Evolutionary conservation across 805 yeast species (phyloP).

Genomic region (Yarrowia porcina): DNA sequence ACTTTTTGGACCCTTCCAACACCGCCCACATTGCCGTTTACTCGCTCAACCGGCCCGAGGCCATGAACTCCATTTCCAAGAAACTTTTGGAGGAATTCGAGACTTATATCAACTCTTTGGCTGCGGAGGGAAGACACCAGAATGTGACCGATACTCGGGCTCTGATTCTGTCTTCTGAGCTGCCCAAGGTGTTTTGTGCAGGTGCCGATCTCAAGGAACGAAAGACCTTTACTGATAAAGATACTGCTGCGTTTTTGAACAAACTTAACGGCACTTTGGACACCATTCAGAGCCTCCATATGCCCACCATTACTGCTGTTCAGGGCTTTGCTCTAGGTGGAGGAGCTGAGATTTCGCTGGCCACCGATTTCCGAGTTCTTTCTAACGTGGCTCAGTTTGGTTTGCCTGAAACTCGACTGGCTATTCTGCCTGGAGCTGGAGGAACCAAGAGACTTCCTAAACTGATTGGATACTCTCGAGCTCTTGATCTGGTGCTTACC

Average conservation of each 20-base stretch:
- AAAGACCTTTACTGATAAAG: conserved; percentile 35
- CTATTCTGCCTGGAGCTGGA: conserved; percentile 52
- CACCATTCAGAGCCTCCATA: conserved; percentile 35
- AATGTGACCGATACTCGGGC: conserved; percentile 31
- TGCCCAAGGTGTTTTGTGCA: conserved; percentile 33
- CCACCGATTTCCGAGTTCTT: conserved; percentile 43
- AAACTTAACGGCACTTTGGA: conserved; percentile 38
- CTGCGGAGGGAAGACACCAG: conserved; percentile 29
- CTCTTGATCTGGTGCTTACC: conserved; percentile 47
- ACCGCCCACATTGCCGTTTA: conserved; percentile 31
- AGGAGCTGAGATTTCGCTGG: conserved; percentile 46
- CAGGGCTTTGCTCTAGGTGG: conserved; percentile 48
- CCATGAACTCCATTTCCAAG: conserved; percentile 37
- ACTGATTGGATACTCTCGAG: conserved; percentile 49
- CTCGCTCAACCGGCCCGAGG: conserved; percentile 37
- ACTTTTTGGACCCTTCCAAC: not conserved
- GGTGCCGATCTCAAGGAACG: conserved; percentile 40
- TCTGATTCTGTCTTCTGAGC: conserved; percentile 34
- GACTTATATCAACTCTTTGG: conserved; percentile 31
- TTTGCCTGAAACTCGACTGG: conserved; percentile 49
- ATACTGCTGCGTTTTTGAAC: conserved; percentile 34
- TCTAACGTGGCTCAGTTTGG: conserved; percentile 41
- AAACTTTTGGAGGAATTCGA: conserved; percentile 34
- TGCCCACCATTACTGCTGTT: conserved; percentile 46
- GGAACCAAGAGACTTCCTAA: conserved; percentile 52